phyloP scores from a whole-genome alignment of 2,329 filamentous ascomycete genomes.

The Paracorniculantispora psalliotae region DNA sequence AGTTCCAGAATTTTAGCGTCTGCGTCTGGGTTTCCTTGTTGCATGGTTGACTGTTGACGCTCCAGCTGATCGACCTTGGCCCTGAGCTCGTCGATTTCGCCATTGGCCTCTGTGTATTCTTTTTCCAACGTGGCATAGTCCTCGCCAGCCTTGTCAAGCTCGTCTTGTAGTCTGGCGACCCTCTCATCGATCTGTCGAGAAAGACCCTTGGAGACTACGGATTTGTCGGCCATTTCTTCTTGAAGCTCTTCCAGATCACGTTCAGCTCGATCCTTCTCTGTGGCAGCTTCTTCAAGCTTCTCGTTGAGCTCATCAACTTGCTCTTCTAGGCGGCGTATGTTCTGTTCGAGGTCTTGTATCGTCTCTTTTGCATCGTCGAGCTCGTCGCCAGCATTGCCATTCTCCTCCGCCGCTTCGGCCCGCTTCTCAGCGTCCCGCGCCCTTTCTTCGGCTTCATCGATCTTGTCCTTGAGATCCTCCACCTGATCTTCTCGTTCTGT shows the following conservation, averaged over 20 bases:
- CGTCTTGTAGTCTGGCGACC: slow-evolving; percentile 58
- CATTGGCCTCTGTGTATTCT: slow-evolving; percentile 41
- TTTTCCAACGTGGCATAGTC: slow-evolving; percentile 50
- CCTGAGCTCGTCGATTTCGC: slow-evolving; percentile 42
- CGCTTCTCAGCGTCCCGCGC: slow-evolving; percentile 51
- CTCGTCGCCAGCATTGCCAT: slow-evolving; percentile 46
- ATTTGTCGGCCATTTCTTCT: slow-evolving; percentile 75
- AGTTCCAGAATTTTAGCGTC: slow-evolving; percentile 47
- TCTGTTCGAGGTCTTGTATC: slow-evolving; percentile 54
- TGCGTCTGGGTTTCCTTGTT: slow-evolving; percentile 27
- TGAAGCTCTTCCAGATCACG: slow-evolving; percentile 61
- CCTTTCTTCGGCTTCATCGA: slow-evolving; percentile 51
- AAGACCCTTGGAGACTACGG: slow-evolving; percentile 67
- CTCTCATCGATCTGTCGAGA: slow-evolving; percentile 73
- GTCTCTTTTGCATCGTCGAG: slow-evolving; percentile 53
- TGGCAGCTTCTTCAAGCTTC: slow-evolving; percentile 47
- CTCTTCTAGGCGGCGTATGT: slow-evolving; percentile 48
- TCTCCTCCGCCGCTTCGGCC: slow-evolving; percentile 52
- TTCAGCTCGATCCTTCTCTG: slow-evolving; percentile 54
- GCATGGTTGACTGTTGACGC: slow-evolving; percentile 21
- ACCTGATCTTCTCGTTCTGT: slow-evolving; percentile 72
- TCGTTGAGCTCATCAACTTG: slow-evolving; percentile 52
- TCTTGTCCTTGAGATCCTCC: slow-evolving; percentile 56
- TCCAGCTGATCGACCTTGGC: slow-evolving; percentile 39
- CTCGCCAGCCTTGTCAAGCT: slow-evolving; percentile 51